Evolutionary conservation across 768 basidiomycete species (phyloP).

Genomic region (Mycena haematopus): DNA sequence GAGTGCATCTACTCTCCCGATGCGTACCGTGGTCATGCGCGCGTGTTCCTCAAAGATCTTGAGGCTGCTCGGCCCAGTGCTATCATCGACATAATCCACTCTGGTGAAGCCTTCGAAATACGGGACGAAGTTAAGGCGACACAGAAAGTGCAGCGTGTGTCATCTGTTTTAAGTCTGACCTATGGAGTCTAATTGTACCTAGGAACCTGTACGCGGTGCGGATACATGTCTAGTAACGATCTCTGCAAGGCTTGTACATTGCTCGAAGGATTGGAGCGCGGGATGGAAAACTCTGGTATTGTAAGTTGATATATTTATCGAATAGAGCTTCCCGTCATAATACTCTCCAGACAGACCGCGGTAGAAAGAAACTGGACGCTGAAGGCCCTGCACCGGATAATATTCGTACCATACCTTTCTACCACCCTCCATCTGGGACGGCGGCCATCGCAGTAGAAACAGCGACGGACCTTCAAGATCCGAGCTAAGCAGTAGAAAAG

Average conservation of each 20-base stretch:
- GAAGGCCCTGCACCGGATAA: slow-evolving; percentile 67
- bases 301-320: slow-evolving; percentile 46
- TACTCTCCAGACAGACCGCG: slow-evolving; percentile 65
- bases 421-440: slow-evolving; percentile 14
- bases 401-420: slow-evolving; percentile 79
- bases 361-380: slow-evolving; percentile 64
- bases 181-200: slow-evolving; percentile 19
- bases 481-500: neutral
- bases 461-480: neutral
- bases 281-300: slow-evolving; percentile 68
- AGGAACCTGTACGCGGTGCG: slow-evolving; percentile 94
- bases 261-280: slow-evolving; percentile 88
- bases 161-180: slow-evolving; percentile 11
- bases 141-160: slow-evolving; percentile 86
- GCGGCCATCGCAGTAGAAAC: slow-evolving; percentile 13
- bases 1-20: slow-evolving; percentile 99
- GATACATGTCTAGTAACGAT: slow-evolving; percentile 96
- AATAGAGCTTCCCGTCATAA: slow-evolving; percentile 8
- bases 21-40: slow-evolving; percentile 96
- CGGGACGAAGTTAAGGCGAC: slow-evolving; percentile 83
- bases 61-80: slow-evolving; percentile 94
- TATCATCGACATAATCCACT: slow-evolving; percentile 98
- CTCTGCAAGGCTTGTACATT: slow-evolving; percentile 95
- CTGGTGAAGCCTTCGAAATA: slow-evolving; percentile 90
- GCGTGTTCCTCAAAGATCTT: slow-evolving; percentile 92